These are phyloP conservation scores for Thinopyrum obtusiflorum DNA, from an alignment of 202 grass and related monocot genomes.

Conservation along the genomic window DNA sequence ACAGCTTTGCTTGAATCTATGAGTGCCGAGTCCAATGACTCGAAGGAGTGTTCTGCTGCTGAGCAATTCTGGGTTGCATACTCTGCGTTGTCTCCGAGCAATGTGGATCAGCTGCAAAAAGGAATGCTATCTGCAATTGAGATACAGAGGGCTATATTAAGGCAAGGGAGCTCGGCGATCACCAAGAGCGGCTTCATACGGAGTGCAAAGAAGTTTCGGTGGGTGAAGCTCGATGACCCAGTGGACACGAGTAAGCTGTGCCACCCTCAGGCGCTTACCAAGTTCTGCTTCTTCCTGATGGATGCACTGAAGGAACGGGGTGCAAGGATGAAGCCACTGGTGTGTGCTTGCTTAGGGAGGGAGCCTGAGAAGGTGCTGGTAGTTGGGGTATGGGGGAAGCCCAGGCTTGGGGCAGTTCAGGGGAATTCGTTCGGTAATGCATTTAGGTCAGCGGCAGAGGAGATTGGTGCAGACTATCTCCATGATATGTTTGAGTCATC, in stretches of 20 bases:
- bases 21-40: conserved; percentile 22
- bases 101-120: conserved; percentile 62
- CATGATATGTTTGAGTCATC: conserved; percentile 94
- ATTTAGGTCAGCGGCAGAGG: conserved; percentile 61
- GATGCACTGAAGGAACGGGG: conserved; percentile 87
- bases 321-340: conserved; percentile 78
- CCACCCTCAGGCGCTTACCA: conserved; percentile 85
- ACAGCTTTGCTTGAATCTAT: conserved; percentile 72
- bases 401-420: conserved; percentile 73
- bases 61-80: conserved; percentile 85
- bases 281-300: conserved; percentile 89
- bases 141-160: conserved; percentile 77
- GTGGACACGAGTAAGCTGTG: conserved; percentile 67
- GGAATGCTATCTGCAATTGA: conserved; percentile 90
- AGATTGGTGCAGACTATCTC: conserved; percentile 66
- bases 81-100: conserved; percentile 70
- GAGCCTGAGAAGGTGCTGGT: conserved; percentile 66
- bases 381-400: conserved; percentile 77
- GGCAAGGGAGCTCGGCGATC: conserved; percentile 82
- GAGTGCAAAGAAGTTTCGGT: conserved; percentile 81
- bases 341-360: conserved; percentile 69
- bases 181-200: conserved; percentile 82
- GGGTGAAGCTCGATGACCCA: conserved; percentile 92
- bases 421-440: conserved; percentile 82
- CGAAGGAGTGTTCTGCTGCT: conserved; percentile 43